These are phyloP conservation scores for Albugo candida DNA, from an alignment of 352 stramenopile genomes.

Conservation along the genomic window DNA sequence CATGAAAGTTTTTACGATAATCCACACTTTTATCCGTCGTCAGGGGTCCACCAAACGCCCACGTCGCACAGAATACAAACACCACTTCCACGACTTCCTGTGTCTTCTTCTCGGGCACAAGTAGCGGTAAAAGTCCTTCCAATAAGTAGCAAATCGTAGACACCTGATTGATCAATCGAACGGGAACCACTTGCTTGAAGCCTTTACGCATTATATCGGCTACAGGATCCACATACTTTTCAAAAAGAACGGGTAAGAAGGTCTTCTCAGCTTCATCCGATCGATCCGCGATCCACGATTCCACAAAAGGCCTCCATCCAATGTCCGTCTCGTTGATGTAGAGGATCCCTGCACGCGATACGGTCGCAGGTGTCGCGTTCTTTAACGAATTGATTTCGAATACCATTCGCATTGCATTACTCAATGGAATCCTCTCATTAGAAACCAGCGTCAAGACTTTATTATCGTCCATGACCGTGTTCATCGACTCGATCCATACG, in stretches of 20 bases:
- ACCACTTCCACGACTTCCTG: slow-evolving; percentile 87
- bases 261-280: slow-evolving; percentile 83
- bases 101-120: slow-evolving; percentile 81
- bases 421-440: slow-evolving; percentile 74
- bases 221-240: slow-evolving; percentile 91
- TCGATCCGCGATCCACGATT: slow-evolving; percentile 87
- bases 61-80: slow-evolving; percentile 93
- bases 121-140: slow-evolving; percentile 78
- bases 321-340: slow-evolving; percentile 83
- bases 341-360: slow-evolving; percentile 74
- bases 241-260: slow-evolving; percentile 86
- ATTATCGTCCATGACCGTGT: slow-evolving; percentile 96
- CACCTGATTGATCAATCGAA: slow-evolving; percentile 91
- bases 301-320: slow-evolving; percentile 91
- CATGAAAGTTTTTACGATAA: slow-evolving; percentile 81
- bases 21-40: slow-evolving; percentile 84
- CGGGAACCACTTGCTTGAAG: slow-evolving; percentile 89
- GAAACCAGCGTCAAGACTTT: slow-evolving; percentile 88
- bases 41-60: slow-evolving; percentile 91
- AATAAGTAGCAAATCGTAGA: slow-evolving; percentile 92
- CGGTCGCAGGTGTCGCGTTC: slow-evolving; percentile 69
- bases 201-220: slow-evolving; percentile 87
- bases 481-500: slow-evolving; percentile 87
- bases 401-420: slow-evolving; percentile 75
- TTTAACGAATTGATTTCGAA: slow-evolving; percentile 83